Percentiles rank a stretch among this genome's conserved stretches.
phyloP scores from a whole-genome alignment of 1,139 yeast genomes.

The Arxiozyma telluris region DNA sequence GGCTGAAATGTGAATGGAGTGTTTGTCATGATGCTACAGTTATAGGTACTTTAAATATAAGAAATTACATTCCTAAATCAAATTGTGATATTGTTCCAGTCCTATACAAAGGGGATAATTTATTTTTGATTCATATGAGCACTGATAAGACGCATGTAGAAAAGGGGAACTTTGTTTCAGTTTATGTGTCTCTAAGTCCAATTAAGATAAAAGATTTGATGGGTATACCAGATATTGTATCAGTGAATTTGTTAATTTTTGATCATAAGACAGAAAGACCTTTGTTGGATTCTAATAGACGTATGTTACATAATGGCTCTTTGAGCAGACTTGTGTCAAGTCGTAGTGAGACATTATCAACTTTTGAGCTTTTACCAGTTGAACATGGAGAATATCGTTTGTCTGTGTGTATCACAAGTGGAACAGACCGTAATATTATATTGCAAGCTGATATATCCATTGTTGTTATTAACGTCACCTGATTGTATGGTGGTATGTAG shows the following conservation, averaged over 20 bases:
- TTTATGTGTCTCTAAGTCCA: conserved; percentile 8
- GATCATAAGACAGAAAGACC: conserved; percentile 22
- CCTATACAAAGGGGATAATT: conserved; percentile 17
- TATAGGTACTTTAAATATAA: conserved; percentile 21
- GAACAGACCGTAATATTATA: conserved; percentile 7
- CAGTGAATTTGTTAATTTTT: conserved; percentile 14
- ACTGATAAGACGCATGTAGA: conserved; percentile 7
- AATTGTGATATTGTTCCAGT: conserved; percentile 18
- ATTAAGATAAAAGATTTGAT: neutral
- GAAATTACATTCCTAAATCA: conserved; percentile 22
- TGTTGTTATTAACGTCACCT: conserved; percentile 8
- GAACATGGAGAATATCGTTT: conserved; percentile 25
- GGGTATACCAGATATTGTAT: conserved; percentile 4
- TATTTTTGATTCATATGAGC: conserved; percentile 14
- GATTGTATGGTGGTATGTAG: neutral
- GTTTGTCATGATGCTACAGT: conserved; percentile 11
- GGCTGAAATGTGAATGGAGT: conserved; percentile 58
- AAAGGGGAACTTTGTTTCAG: conserved; percentile 13
- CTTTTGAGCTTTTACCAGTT: conserved; percentile 21
- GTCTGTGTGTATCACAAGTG: conserved; percentile 14
- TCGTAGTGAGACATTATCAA: conserved; percentile 4
- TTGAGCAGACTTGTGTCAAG: conserved; percentile 13
- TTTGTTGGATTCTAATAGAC: conserved; percentile 19
- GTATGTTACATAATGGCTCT: conserved; percentile 24
- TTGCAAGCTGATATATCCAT: conserved; percentile 14